Base-by-base conservation (phyloP, 495 filamentous ascomycete species). In the Neurospora sp. region DNA sequence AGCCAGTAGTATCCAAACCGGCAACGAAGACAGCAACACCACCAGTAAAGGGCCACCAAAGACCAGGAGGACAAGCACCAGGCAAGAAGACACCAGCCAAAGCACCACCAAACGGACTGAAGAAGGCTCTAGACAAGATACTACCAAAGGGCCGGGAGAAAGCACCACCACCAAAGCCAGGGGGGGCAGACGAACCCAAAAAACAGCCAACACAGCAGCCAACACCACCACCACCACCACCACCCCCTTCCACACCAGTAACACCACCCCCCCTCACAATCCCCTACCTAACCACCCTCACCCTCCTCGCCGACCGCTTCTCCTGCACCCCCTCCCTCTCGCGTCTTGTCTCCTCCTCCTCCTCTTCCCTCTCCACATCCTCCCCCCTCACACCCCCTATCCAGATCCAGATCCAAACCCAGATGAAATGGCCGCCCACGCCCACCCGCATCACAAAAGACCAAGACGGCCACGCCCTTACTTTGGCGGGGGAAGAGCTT, bases 261-360 rank as follows among this genome's bases (percentile, higher is more conserved):
- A 12, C 45, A 0, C 45, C 3, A 61, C 53, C 53, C 2, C 80
- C 79, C 61, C 68, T 80, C 20, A 80, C 86, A 12, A 82, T 91
- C 73, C 75, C 82, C 8, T 87, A 87, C 70, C 79, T 92, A 8
- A 86, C 89, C 10, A 86, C 89, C n/a, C 80, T 93, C 35, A 86
- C 87, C 16, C 82, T 92, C n/a, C 81, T 92, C 37, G 90, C 89
- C 2, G 91, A 93, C 76, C 84, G 89, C 44, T 91, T 91, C 76
- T 86, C 88, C 74, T 87, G 86, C 73, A 71, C 86, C 3, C 69
- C 83, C 42, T 75, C 79, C 3, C 80, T 91, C 6, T 77, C 83
- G 2, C 80, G 85, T 74, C 73, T 90, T 3, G 82, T 70, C 31
- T 69, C 69, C 6, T 47, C 44, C n/a, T 22, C n/a, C 8, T 47